Evolutionary conservation across 257 asterid species (phyloP), one percentile per base, ranked within the genome.

Genomic region (Primulina eburnea): DNA sequence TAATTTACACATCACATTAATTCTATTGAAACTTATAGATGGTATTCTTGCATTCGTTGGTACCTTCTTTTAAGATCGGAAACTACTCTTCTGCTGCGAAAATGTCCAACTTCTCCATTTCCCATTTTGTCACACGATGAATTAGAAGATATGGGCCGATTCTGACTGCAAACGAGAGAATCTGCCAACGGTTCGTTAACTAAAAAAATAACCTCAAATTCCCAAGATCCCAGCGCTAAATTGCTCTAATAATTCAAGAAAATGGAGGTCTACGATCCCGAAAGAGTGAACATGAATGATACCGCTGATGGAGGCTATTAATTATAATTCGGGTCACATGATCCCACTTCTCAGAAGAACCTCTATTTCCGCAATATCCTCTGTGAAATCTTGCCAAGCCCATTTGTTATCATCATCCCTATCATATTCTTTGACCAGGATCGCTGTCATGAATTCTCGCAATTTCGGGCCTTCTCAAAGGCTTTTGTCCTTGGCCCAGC

Each of bases 401-500:
- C 64, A 66, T 28, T 60, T 76, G 16, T 70, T 75, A 18, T 16
- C 83, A 3, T 18, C 82, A 7, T 34, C 79, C 12, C 7, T 67
- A 47, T 68, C 80, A 29, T 35, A 59, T 12, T 73, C 81, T 60
- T 73, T 80, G 74, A 56, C 82, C 59, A 81, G 81, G 80, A 56
- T 74, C 74, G 1, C 47, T 32, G 1, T 76, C 64, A 90, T 90
- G 92, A 91, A 83, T 69, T 73, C 80, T 17, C 67, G 73, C 75
- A 55, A 56, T 73, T 30, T 67, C 58, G 81, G 69, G 68, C 69
- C 77, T 62, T 80, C 92, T 4, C 64, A 78, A 38, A 83, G 68
- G 62, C 82, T 93, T 62, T n/a, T 64, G 75, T 78, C 76, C 60
- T 76, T 90, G 72, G 92, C 96, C 72, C 92, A 84, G 64, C 96